phyloP scores from a whole-genome alignment of 2,329 filamentous ascomycete species.

The Venturia carpophila region DNA sequence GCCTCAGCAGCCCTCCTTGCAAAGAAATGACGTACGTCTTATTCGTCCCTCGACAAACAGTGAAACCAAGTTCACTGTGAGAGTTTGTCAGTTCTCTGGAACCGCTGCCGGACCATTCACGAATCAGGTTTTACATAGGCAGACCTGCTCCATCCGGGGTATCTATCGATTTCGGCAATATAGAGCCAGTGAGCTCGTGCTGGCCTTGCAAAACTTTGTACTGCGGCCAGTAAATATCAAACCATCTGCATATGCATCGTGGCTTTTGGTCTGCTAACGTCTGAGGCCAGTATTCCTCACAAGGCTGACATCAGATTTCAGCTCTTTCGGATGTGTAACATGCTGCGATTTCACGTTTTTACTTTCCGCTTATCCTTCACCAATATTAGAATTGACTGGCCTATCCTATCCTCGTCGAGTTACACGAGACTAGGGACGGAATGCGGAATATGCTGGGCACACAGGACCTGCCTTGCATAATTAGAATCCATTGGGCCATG shows the following conservation, averaged over 20 bases:
- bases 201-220: neutral
- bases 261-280: neutral
- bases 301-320: neutral
- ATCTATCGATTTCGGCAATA: neutral
- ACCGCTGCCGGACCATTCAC: neutral
- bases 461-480: conserved; percentile 10
- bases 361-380: neutral
- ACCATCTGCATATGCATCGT: neutral
- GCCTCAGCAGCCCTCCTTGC: neutral
- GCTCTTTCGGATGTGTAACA: neutral
- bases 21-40: neutral
- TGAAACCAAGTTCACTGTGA: neutral
- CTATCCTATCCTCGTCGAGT: conserved; percentile 7
- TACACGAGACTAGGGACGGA: neutral
- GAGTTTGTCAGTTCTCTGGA: neutral
- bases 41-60: conserved; percentile 5
- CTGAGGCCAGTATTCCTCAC: neutral
- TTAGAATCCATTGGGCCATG: conserved; percentile 4
- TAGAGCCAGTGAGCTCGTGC: neutral
- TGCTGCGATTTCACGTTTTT: neutral
- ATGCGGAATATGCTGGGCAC: conserved; percentile 1
- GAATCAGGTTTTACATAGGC: conserved; percentile 5
- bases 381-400: neutral
- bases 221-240: neutral
- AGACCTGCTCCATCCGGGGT: neutral